phyloP scores from a whole-genome alignment of 2,329 filamentous ascomycete genomes.

The Colletotrichum sansevieriae region DNA sequence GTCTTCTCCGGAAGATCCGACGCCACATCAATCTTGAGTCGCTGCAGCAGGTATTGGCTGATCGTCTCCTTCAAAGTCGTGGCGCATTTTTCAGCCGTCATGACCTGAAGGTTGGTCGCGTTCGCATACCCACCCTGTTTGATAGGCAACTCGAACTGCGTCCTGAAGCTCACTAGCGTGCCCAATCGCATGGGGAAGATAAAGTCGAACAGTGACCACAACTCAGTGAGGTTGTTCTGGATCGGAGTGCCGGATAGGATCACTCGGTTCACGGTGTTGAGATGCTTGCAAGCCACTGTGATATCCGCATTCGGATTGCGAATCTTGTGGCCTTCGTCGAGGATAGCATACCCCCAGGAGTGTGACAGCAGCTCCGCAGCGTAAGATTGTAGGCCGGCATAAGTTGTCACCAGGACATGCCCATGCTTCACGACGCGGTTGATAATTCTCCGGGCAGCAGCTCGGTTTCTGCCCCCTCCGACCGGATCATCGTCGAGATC shows the following conservation, averaged over 20 bases:
- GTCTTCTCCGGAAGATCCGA: slow-evolving; percentile 95
- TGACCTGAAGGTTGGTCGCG: slow-evolving; percentile 91
- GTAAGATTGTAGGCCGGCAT: slow-evolving; percentile 95
- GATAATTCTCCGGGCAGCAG: slow-evolving; percentile 83
- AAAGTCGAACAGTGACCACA: slow-evolving; percentile 99
- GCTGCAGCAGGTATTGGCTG: slow-evolving; percentile 90
- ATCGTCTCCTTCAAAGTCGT: slow-evolving; percentile 95
- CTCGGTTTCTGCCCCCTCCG: slow-evolving; percentile 57
- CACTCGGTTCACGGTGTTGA: slow-evolving; percentile 89
- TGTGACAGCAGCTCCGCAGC: slow-evolving; percentile 83
- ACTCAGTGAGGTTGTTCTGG: slow-evolving; percentile 94
- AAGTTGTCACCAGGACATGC: slow-evolving; percentile 95
- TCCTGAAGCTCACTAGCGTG: slow-evolving; percentile 89
- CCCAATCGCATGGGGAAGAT: slow-evolving; percentile 96
- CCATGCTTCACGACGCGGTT: slow-evolving; percentile 85
- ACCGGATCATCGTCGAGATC: slow-evolving; percentile 58
- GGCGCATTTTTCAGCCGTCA: slow-evolving; percentile 94
- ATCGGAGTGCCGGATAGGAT: slow-evolving; percentile 97
- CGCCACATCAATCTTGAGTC: slow-evolving; percentile 93
- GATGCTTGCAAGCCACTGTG: slow-evolving; percentile 93
- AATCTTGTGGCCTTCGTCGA: slow-evolving; percentile 98
- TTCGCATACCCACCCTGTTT: slow-evolving; percentile 94
- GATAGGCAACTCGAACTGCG: slow-evolving; percentile 94
- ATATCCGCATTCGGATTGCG: slow-evolving; percentile 96
- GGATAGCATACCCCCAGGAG: slow-evolving; percentile 92